Conservation (phyloP, 345 rosid species). For the Murraya koenigii region DNA sequence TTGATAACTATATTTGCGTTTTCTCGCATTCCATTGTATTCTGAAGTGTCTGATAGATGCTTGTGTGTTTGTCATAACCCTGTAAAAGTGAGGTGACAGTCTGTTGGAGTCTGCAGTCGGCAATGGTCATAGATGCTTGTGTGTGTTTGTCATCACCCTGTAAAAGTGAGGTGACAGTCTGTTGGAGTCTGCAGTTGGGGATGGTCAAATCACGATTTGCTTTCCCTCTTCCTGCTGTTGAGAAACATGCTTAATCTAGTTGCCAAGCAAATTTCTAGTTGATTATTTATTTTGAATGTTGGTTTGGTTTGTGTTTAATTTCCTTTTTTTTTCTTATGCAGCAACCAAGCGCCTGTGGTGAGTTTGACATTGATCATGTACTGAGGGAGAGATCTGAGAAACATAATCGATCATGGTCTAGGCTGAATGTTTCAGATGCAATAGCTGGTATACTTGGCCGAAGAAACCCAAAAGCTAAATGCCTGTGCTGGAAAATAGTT, state of each 20-base stretch:
- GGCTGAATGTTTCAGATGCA: conserved; percentile 80
- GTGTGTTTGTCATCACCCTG: not conserved
- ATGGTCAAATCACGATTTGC: not conserved
- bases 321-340: conserved; percentile 29
- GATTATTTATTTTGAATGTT: not conserved
- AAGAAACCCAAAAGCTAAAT: conserved; percentile 63
- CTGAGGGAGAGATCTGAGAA: conserved; percentile 63
- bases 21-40: conserved; percentile 1
- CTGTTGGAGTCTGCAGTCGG: not conserved
- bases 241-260: not conserved
- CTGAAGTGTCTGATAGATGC: not conserved
- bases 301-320: not conserved
- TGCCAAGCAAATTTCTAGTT: conserved; percentile 13
- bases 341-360: conserved; percentile 38
- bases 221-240: not conserved
- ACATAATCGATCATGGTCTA: conserved; percentile 72
- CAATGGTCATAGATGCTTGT: not conserved
- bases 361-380: conserved; percentile 68
- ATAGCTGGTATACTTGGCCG: conserved; percentile 38
- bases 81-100: not conserved
- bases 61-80: not conserved
- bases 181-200: not conserved
- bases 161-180: not conserved
- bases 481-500: conserved; percentile 81
- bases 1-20: not conserved